Evolutionary conservation across 2,329 filamentous ascomycete species (phyloP).

Genomic region (Grosmannia clavigera): DNA sequence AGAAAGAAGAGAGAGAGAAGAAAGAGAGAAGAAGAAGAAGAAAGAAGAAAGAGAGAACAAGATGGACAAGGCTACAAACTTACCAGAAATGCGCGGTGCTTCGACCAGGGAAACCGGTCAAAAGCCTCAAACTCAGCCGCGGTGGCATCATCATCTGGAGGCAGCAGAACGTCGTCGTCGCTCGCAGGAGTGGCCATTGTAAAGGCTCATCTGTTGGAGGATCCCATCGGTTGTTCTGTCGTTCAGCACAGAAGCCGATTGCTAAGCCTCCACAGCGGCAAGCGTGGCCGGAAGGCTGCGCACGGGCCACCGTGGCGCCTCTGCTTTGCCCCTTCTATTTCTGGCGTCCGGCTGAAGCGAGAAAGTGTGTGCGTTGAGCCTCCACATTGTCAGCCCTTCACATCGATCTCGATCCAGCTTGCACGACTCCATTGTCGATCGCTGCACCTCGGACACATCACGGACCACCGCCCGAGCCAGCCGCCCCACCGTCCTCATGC

Average conservation of each 20-base stretch:
- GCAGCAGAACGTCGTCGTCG: not conserved
- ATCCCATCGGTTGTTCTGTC: not conserved
- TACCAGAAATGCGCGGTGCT: slow-evolving; percentile 12
- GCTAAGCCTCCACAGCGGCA: not conserved
- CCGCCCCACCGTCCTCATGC: slow-evolving; percentile 37
- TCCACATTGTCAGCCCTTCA: too few relatives aligned
- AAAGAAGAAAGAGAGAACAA: not conserved
- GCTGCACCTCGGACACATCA: too few relatives aligned
- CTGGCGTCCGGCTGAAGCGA: not conserved
- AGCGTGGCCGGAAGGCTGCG: not conserved
- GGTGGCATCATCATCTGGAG: not conserved
- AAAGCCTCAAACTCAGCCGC: slow-evolving; percentile 10
- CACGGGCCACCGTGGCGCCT: not conserved
- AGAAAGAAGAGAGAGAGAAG: too few relatives aligned
- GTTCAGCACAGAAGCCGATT: not conserved
- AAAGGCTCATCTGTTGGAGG: not conserved
- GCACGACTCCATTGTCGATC: not conserved
- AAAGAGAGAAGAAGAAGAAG: too few relatives aligned
- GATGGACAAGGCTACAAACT: not conserved
- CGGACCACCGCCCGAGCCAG: too few relatives aligned
- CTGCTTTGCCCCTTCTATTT: not conserved
- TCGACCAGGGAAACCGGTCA: slow-evolving; percentile 14
- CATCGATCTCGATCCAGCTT: too few relatives aligned
- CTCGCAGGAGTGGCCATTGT: not conserved
- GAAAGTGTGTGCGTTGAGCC: too few relatives aligned